Evolutionary conservation across 305 asterid genomes (phyloP), one percentile per base, ranked within the genome.

Genomic region (Fraxinus platypoda): DNA sequence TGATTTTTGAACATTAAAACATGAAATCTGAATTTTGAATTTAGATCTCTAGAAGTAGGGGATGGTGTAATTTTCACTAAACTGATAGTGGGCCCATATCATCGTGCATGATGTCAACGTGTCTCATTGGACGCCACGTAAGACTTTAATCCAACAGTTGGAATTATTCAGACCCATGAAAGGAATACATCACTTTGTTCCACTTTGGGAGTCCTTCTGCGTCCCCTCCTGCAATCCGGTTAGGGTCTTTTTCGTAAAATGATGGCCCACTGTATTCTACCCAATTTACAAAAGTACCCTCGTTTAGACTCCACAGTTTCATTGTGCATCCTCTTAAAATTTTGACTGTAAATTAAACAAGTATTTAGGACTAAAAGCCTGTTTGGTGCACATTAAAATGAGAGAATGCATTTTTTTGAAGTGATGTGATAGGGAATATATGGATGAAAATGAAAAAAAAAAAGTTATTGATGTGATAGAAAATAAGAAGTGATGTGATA

Each of bases 251-350:
- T 72, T 62, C n/a, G 75, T 62, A 71, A 74, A 35, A 54, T 26
- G 59, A 46, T 0, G 43, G 59, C 43, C 66, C 82, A 68, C 59
- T 2, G 12, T 26, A 37, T 31, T 31, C 26, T 0, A 7, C 17
- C 0, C 5, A 8, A 85, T 66, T 59, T n/a, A 59, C 88, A 3
- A 71, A 68, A 38, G 1, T 62, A 57, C 79, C 88, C 87, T 85
- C 37, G 2, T 2, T 52, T 3, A 34, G 43, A 1, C 75, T 9
- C 33, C 74, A 17, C 11, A 74, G 72, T 77, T 3, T 25, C 78
- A 54, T 19, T 1, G 11, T 43, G 26, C 15, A 15, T 17, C 23
- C 11, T 33, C 12, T 15, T 15, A 34, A 34, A 33, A 28, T 28
- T 28, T 70, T 49, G 8, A 19, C 26, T 2, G 37, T 35, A 54